These are phyloP conservation scores for Lactifluus pinguis DNA, from an alignment of 768 basidiomycete species.

Conservation along the genomic window DNA sequence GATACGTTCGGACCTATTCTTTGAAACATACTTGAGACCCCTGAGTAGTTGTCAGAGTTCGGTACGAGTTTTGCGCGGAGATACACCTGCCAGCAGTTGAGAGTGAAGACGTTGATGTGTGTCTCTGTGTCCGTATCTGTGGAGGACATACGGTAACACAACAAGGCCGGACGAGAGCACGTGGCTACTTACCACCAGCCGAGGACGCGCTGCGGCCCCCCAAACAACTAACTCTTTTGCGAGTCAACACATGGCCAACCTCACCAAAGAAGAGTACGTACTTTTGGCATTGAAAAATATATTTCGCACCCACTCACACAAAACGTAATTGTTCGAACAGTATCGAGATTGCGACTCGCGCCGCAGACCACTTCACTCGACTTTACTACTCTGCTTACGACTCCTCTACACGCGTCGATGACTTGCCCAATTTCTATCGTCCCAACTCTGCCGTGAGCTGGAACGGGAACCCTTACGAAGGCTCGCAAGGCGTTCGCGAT, in stretches of 20 bases:
- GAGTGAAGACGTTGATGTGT: conserved; percentile 51
- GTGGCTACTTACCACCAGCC: background rate
- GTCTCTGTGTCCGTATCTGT: conserved; percentile 32
- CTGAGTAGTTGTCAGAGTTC: conserved; percentile 30
- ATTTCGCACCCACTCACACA: background rate
- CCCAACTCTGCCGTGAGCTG: conserved; percentile 67
- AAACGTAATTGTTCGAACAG: conserved; percentile 31
- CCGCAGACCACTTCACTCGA: conserved; percentile 75
- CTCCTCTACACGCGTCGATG: conserved; percentile 63
- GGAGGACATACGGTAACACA: conserved; percentile 20
- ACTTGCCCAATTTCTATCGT: conserved; percentile 77
- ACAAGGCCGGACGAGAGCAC: background rate
- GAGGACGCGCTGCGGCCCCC: too few species aligned
- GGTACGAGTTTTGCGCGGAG: background rate
- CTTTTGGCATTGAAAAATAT: background rate
- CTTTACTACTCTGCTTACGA: conserved; percentile 80
- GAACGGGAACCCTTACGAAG: conserved; percentile 79
- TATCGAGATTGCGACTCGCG: conserved; percentile 77
- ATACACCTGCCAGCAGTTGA: conserved; percentile 68
- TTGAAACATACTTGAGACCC: conserved; percentile 82
- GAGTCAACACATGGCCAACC: conserved; percentile 22
- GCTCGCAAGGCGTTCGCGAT: conserved; percentile 55
- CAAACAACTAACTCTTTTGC: background rate
- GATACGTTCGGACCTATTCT: conserved; percentile 63
- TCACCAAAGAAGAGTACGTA: conserved; percentile 30